Base-by-base conservation (phyloP, 192 early-diverging fungal species). In the Backusella parvicylindrica region DNA sequence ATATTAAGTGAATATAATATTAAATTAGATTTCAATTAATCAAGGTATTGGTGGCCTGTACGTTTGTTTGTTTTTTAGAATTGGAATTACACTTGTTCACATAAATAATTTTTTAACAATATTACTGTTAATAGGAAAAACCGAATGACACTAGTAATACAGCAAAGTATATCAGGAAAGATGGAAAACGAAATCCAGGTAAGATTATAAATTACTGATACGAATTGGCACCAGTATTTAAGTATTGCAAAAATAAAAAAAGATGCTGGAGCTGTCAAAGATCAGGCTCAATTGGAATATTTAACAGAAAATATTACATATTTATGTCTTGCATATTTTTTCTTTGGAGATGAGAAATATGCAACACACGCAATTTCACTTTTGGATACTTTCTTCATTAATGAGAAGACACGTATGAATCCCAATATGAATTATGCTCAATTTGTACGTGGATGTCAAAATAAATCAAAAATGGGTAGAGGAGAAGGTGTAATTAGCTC, bases 101-200 rank as follows among this genome's bases (percentile, higher is more conserved):
- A 41, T 60, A 50, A 9, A 32, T 28, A 47, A 68, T 28, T 43
- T 16, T 49, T 23, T 26, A 40, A 35, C 6, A 67, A 47, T 47
- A 28, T 7, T 36, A 63, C 3, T 33, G 38, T 38, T 38, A 53
- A 36, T 63, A 53, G 32, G 50, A 53, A 75, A 33, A 64, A 18
- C 37, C 60, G 31, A 26, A 21, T 43, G 33, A 40, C 7, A 64
- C 16, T 1, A 13, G 38, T 4, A 64, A 13, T n/a, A 6, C 5
- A 28, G 28, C 38, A 15, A 70, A 70, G 13, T 81, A 77, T 74
- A 72, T 77, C 1, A 64, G 72, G 37, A 77, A 64, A 65, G 80
- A 81, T 56, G 80, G 80, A 16, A 76, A 81, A 67, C 68, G 80
- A 41, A 77, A 77, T 56, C 80, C 80, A 56, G 77, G 77, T 79